A percentile compares a stretch with the other conserved stretches of the same genome.
Evolutionary conservation across 257 asterid species (phyloP).

Genomic region (Solanum pennellii): DNA sequence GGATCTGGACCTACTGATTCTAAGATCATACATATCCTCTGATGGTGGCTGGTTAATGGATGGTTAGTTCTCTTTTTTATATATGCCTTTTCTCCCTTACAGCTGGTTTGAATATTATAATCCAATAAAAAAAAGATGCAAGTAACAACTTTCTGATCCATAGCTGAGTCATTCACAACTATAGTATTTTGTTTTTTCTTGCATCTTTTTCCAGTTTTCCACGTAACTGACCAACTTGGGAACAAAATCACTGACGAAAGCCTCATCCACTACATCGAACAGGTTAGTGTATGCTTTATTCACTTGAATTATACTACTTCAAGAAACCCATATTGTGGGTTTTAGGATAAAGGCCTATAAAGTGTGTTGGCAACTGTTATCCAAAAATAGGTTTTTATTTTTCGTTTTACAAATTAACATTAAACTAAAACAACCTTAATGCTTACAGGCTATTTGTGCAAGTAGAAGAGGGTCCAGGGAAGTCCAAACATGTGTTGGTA

Average conservation of each 20-base stretch:
- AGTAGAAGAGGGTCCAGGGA: conserved; percentile 29
- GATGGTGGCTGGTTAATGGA: conserved; percentile 99
- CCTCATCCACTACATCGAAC: conserved; percentile 45
- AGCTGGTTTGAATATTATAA: neutral
- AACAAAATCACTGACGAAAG: conserved; percentile 55
- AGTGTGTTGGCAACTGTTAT: neutral
- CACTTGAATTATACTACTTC: neutral
- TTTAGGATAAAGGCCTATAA: neutral
- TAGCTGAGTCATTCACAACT: conserved; percentile 11
- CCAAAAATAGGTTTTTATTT: neutral
- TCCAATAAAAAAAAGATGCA: neutral
- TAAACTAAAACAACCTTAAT: neutral
- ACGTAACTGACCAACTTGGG: conserved; percentile 71
- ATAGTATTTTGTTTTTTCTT: conserved; percentile 5
- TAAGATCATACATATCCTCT: conserved; percentile 81
- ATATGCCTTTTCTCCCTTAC: neutral
- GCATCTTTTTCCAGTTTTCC: conserved; percentile 54
- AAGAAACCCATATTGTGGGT: neutral
- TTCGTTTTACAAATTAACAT: neutral
- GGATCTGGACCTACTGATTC: conserved; percentile 71
- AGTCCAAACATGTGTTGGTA: conserved; percentile 1
- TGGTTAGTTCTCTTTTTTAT: conserved; percentile 32
- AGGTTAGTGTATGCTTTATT: conserved; percentile 25
- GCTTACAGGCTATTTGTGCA: conserved; percentile 40
- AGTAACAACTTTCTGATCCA: neutral